These are phyloP conservation scores for Metschnikowia kofuensis DNA, from an alignment of 805 yeast species.

Conservation along the genomic window DNA sequence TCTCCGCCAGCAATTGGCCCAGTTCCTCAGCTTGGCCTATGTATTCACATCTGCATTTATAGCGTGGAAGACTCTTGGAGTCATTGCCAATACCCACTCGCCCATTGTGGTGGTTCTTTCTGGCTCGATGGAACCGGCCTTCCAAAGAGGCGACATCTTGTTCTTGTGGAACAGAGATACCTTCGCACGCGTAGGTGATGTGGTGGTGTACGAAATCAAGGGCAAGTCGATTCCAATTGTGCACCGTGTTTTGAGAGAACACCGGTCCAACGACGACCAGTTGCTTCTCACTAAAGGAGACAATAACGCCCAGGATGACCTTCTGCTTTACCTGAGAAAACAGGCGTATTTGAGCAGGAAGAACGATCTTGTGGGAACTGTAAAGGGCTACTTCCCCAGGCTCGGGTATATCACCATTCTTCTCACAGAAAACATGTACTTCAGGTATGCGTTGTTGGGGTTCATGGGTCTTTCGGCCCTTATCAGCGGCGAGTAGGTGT, in stretches of 20 bases:
- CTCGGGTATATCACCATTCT: conserved; percentile 90
- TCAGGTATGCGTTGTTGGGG: conserved; percentile 76
- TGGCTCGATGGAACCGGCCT: conserved; percentile 99
- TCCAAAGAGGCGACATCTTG: conserved; percentile 94
- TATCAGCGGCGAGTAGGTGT: conserved; percentile 29
- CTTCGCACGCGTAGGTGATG: conserved; percentile 75
- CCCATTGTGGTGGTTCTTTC: conserved; percentile 96
- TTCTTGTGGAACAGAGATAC: conserved; percentile 84
- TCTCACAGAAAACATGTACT: conserved; percentile 82
- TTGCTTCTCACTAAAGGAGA: conserved; percentile 91
- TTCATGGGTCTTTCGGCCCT: conserved; percentile 69
- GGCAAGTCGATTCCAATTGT: conserved; percentile 91
- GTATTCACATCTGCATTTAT: conserved; percentile 87
- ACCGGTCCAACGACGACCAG: conserved; percentile 58
- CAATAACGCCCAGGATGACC: conserved; percentile 88
- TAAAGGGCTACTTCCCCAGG: conserved; percentile 86
- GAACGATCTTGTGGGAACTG: conserved; percentile 82
- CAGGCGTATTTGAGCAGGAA: conserved; percentile 75
- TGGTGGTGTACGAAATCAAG: conserved; percentile 85
- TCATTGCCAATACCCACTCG: conserved; percentile 78
- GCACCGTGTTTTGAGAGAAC: conserved; percentile 89
- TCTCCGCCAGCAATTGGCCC: conserved; percentile 57
- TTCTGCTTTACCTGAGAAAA: conserved; percentile 74
- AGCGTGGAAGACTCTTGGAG: conserved; percentile 81
- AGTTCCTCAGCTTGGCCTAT: conserved; percentile 68